Evolutionary conservation across 305 asterid species (phyloP).

Genomic region (Fraxinus paxiana): DNA sequence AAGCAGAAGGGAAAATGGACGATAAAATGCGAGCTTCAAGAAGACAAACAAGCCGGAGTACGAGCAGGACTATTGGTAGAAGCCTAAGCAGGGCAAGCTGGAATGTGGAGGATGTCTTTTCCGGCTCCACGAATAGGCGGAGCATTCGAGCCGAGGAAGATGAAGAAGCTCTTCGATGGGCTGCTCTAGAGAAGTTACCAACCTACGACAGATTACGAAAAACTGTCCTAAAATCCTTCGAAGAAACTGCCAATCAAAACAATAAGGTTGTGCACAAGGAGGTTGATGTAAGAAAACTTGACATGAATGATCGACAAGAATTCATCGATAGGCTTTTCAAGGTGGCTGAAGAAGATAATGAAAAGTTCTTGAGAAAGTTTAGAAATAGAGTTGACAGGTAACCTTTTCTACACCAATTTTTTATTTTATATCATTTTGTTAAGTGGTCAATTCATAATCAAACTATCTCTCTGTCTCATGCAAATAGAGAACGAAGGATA

Average conservation of each 20-base stretch:
- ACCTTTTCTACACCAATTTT: background rate
- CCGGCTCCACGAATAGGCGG: background rate
- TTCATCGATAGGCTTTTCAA: background rate
- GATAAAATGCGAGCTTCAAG: background rate
- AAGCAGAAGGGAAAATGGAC: background rate
- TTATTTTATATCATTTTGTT: background rate
- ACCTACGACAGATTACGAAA: background rate
- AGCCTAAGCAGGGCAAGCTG: background rate
- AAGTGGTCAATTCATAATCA: background rate
- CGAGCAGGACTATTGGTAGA: background rate
- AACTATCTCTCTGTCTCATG: background rate
- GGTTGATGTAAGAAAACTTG: background rate
- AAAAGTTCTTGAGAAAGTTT: background rate
- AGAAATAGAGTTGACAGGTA: background rate
- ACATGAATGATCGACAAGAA: background rate
- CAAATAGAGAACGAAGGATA: background rate
- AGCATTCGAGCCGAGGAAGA: background rate
- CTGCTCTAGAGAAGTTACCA: background rate
- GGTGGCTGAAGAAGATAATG: background rate
- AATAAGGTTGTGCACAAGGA: background rate
- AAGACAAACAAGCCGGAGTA: background rate
- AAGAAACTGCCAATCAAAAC: background rate
- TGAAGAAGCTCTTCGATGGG: background rate
- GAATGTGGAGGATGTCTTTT: background rate
- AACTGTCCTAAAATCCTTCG: background rate